Evolutionary conservation across 768 basidiomycete species (phyloP), one percentile per base, ranked within the genome.

Genomic region (Lactarius pseudohatsudake): DNA sequence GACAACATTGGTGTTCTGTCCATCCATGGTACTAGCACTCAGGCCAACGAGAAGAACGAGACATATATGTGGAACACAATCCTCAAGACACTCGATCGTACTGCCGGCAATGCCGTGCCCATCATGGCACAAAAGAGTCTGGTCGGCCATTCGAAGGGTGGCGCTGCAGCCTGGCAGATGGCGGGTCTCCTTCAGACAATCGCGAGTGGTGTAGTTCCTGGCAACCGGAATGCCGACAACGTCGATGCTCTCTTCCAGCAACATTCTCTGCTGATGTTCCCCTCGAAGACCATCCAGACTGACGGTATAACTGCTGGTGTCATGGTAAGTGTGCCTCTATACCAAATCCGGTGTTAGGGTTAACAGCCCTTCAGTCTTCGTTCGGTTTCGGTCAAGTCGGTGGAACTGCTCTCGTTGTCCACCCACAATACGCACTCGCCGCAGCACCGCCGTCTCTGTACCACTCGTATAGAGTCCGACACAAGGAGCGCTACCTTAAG

Each of bases 351-450:
- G 15, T 8, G 38, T 22, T 60, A 64, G 63, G 57, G 64, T 71
- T 58, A 71, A 34, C 22, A 34, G 61, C n/a, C 30, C 57, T 70
- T 30, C 70, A 93, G 88, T 95, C 94, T 1, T 95, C 93, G 16
- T 96, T 96, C 78, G 96, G 97, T 69, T 98, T 98, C 81, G 96
- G 97, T 72, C 97, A 98, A 85, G 96, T 98, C 68, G 97, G 97
- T 61, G 97, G 97, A 62, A 91, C 87, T 64, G 91, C 89, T 54
- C 83, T 96, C 70, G 81, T 98, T 72, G 75, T 98, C 59, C 89
- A 98, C 76, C 96, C 97, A 68, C 90, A 93, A 70, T 93, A 92
- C 79, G 83, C 97, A 69, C 87, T 96, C 69, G 96, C 90, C 47
- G 83, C 90, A 11, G 79, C 98, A 43, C 87, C 94, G 67, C 86